These are phyloP conservation scores for Elaeis oleifera DNA, from an alignment of 202 grass and related monocot genomes.

Conservation along the genomic window DNA sequence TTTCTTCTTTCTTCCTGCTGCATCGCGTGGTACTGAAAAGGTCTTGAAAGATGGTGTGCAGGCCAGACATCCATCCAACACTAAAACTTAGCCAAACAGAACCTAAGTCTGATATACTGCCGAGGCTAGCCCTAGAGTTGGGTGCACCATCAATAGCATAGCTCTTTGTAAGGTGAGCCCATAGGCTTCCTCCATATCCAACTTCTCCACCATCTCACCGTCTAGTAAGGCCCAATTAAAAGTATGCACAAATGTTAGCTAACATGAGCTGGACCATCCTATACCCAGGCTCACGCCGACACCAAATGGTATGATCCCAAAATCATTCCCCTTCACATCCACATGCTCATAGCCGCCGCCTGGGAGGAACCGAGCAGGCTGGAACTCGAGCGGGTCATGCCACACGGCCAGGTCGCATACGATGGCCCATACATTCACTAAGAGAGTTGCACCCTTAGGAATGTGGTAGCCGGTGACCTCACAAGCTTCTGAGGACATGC, in stretches of 20 bases:
- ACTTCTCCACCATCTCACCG: conserved; percentile 23
- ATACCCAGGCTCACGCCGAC: conserved; percentile 41
- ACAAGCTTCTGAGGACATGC: conserved; percentile 30
- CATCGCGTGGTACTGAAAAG: no score
- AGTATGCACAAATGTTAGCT: conserved; percentile 36
- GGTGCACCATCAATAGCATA: conserved; percentile 20
- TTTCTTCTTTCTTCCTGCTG: no score
- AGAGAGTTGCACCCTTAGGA: conserved; percentile 26
- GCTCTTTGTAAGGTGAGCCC: conserved; percentile 35
- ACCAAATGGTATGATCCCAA: conserved; percentile 44
- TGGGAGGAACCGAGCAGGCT: conserved; percentile 20
- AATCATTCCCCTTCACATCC: conserved; percentile 31
- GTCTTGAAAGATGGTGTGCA: no score
- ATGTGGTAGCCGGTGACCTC: conserved; percentile 35
- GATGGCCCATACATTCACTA: conserved; percentile 58
- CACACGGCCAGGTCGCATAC: conserved; percentile 33
- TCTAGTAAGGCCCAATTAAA: conserved; percentile 43
- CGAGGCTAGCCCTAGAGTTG: conserved; percentile 22
- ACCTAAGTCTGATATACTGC: conserved; percentile 12
- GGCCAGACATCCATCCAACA: no score
- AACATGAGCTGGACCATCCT: conserved; percentile 37
- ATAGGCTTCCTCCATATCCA: conserved; percentile 49
- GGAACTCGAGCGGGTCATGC: conserved; percentile 29
- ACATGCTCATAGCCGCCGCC: conserved; percentile 12
- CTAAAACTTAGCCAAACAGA: no score